These are phyloP conservation scores for Excoecaria cochinchinensis DNA, from an alignment of 345 rosid species.

Conservation along the genomic window DNA sequence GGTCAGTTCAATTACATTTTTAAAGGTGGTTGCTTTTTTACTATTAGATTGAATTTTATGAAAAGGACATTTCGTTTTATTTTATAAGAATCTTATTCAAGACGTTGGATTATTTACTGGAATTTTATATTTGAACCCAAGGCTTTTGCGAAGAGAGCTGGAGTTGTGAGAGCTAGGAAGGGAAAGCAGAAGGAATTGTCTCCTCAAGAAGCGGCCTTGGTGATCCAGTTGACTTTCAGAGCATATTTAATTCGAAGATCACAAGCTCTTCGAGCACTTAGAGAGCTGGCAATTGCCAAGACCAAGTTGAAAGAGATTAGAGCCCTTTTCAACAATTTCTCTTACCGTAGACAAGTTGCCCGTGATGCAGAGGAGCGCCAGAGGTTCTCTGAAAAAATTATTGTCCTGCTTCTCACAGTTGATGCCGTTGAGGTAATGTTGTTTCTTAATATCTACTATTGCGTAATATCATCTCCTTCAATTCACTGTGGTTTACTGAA, in stretches of 20 bases:
- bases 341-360: conserved; percentile 67
- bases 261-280: conserved; percentile 76
- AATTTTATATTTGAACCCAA: conserved; percentile 19
- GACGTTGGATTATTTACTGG: background rate
- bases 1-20: conserved; percentile 33
- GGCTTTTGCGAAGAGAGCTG: conserved; percentile 81
- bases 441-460: background rate
- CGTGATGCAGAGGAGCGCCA: conserved; percentile 84
- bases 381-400: conserved; percentile 76
- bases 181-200: conserved; percentile 83
- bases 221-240: conserved; percentile 78
- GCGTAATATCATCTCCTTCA: background rate
- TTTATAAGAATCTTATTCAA: background rate
- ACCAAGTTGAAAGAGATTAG: conserved; percentile 87
- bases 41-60: background rate
- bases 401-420: conserved; percentile 87
- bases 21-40: background rate
- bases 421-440: conserved; percentile 88
- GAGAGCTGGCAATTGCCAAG: conserved; percentile 89
- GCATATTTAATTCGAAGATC: conserved; percentile 82
- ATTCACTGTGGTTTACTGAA: background rate
- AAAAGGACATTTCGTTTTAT: background rate
- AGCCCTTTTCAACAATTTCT: conserved; percentile 70
- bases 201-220: conserved; percentile 71
- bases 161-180: conserved; percentile 43